phyloP scores from a whole-genome alignment of 148 eudicot genomes.

The Nepenthes mirabilis region DNA sequence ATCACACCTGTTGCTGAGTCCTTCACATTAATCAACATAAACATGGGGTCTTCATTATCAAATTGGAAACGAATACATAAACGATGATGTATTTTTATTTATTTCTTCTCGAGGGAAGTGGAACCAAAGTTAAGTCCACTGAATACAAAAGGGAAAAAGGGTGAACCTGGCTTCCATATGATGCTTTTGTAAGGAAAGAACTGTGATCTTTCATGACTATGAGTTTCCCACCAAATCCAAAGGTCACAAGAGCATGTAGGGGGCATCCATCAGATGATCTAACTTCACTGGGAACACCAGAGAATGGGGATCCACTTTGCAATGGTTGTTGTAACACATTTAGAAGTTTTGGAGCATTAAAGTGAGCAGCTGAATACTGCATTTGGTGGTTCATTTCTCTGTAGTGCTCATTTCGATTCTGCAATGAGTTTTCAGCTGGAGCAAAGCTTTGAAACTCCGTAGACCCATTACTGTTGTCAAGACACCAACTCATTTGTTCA shows the following conservation, averaged over 20 bases:
- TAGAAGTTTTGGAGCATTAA: conserved; percentile 18
- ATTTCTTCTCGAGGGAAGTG: not conserved
- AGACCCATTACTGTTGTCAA: conserved; percentile 17
- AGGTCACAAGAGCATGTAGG: conserved; percentile 67
- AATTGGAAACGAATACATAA: not conserved
- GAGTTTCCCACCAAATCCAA: conserved; percentile 94
- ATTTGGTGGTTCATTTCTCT: conserved; percentile 24
- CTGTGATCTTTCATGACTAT: conserved; percentile 49
- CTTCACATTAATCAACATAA: conserved; percentile 34
- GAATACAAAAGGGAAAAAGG: conserved; percentile 2
- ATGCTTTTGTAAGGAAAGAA: conserved; percentile 17
- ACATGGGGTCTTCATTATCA: conserved; percentile 5
- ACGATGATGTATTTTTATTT: not conserved
- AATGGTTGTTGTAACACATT: conserved; percentile 26
- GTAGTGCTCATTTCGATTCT: conserved; percentile 17
- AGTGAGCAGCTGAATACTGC: conserved; percentile 20
- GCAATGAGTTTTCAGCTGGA: conserved; percentile 25
- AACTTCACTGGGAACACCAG: conserved; percentile 27
- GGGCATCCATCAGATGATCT: conserved; percentile 74
- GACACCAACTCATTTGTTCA: conserved; percentile 20
- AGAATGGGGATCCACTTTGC: conserved; percentile 23
- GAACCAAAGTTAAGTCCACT: not conserved
- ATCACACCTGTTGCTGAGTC: conserved; percentile 45
- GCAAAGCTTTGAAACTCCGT: conserved; percentile 20
- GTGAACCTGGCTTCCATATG: conserved; percentile 53